Conservation (phyloP, 306 rosid species). For the Sicyos edulis region DNA sequence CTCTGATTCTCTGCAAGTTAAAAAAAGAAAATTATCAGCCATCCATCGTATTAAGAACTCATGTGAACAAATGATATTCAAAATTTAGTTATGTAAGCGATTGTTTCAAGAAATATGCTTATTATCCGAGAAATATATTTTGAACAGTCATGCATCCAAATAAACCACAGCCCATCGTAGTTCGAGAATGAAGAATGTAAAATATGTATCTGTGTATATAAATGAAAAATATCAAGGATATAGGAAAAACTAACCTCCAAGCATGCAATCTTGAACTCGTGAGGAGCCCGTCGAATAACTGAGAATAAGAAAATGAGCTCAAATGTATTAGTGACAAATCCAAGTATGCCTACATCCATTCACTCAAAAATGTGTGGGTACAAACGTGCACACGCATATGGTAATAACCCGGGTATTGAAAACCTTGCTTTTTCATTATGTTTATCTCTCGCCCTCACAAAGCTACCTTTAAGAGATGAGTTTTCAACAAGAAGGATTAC, state of each 20-base stretch:
- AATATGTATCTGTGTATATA: neutral
- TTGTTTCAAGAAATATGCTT: neutral
- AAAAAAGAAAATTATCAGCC: slow-evolving; percentile 1
- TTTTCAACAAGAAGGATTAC: too few relatives aligned
- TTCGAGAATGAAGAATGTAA: slow-evolving; percentile 14
- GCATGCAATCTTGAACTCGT: slow-evolving; percentile 93
- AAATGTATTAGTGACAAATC: slow-evolving; percentile 8
- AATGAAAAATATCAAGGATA: neutral
- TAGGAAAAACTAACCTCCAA: slow-evolving; percentile 61
- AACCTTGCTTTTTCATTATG: neutral
- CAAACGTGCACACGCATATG: too few relatives aligned
- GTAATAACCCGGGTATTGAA: neutral
- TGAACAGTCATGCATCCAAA: neutral
- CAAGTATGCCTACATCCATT: neutral
- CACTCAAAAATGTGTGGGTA: too few relatives aligned
- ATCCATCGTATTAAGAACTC: slow-evolving; percentile 7
- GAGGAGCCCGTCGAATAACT: slow-evolving; percentile 96
- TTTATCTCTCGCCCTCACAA: neutral
- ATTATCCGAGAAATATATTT: neutral
- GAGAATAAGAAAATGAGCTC: slow-evolving; percentile 21
- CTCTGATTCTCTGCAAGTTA: slow-evolving; percentile 58
- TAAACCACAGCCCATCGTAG: neutral
- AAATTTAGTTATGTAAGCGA: neutral
- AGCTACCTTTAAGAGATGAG: neutral
- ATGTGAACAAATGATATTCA: neutral